Percentiles rank a stretch among this genome's conserved stretches.
These are phyloP conservation scores for Pseudogymnoascus sp. DNA, from an alignment of 2,329 filamentous ascomycete genomes.

Conservation along the genomic window DNA sequence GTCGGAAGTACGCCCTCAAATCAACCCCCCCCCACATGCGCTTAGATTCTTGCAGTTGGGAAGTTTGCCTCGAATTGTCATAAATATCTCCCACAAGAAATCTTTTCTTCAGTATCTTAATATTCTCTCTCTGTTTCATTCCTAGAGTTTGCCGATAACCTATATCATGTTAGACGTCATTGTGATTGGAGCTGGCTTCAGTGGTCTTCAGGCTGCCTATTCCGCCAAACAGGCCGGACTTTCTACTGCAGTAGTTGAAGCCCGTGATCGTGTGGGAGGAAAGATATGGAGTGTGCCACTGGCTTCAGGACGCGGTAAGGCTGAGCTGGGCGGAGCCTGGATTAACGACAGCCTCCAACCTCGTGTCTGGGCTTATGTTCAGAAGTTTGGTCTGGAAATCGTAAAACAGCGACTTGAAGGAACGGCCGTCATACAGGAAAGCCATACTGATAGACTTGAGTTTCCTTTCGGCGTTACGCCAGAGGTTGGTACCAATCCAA, in stretches of 20 bases:
- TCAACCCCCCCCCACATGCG: too few relatives aligned
- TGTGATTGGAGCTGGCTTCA: constrained; percentile 11
- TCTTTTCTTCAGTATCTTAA: too few relatives aligned
- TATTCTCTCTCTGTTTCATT: too few relatives aligned
- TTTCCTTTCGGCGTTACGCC: constrained; percentile 29
- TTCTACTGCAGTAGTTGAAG: constrained; percentile 31
- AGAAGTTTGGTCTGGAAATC: constrained; percentile 35
- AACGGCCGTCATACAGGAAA: constrained; percentile 34
- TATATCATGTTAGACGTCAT: background rate
- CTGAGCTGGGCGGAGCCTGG: constrained; percentile 52
- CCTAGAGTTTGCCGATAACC: too few relatives aligned
- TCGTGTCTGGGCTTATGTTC: constrained; percentile 34
- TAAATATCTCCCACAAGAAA: too few relatives aligned
- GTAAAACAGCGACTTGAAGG: constrained; percentile 42
- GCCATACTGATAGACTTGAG: constrained; percentile 26
- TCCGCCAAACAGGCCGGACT: constrained; percentile 16
- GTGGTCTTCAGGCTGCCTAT: constrained; percentile 16
- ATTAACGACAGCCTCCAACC: constrained; percentile 36
- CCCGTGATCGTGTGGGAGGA: constrained; percentile 36
- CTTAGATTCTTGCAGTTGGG: too few relatives aligned
- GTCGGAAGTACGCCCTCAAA: too few relatives aligned
- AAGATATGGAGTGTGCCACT: constrained; percentile 26
- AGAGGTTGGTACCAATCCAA: constrained; percentile 15
- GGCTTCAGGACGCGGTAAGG: constrained; percentile 26
- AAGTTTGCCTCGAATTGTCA: too few relatives aligned